phyloP scores from a whole-genome alignment of 495 filamentous ascomycete species.

The Penicillium taxi region DNA sequence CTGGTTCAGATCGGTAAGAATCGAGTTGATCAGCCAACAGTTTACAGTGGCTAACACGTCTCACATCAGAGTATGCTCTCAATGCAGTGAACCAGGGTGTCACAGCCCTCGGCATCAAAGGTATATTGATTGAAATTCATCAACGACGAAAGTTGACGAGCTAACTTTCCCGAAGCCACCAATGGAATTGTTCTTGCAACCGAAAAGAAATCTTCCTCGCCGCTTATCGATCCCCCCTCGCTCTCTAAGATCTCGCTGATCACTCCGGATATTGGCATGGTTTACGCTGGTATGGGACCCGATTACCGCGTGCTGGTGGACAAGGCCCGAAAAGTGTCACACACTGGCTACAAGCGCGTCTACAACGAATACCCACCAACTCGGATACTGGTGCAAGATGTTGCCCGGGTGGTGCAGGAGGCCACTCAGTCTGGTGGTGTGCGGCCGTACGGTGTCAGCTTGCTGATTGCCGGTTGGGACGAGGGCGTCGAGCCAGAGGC shows the following conservation, averaged over 20 bases:
- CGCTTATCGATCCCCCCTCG: conserved; percentile 86
- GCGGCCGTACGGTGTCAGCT: conserved; percentile 91
- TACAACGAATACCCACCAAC: conserved; percentile 99
- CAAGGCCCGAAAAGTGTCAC: conserved; percentile 96
- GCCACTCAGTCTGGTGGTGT: conserved; percentile 97
- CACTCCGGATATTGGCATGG: conserved; percentile 99
- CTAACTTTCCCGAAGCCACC: conserved; percentile 53
- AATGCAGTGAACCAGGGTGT: conserved; percentile 99
- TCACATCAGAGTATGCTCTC: conserved; percentile 84
- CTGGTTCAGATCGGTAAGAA: conserved; percentile 64
- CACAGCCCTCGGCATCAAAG: conserved; percentile 97
- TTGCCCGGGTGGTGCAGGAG: conserved; percentile 96
- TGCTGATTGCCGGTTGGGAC: conserved; percentile 96
- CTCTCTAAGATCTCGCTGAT: conserved; percentile 96
- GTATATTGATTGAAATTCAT: conserved; percentile 32
- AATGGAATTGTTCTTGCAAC: conserved; percentile 99
- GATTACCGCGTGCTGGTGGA: conserved; percentile 98
- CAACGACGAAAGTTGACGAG: neutral
- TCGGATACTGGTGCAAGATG: conserved; percentile 96
- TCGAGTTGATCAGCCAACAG: no score
- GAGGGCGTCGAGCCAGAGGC: conserved; percentile 83
- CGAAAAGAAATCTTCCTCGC: conserved; percentile 98
- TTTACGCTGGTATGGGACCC: conserved; percentile 97
- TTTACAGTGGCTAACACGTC: conserved; percentile 8
- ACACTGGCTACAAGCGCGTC: conserved; percentile 98